Conservation (phyloP, 345 rosid species). For the Arabidopsis arenosa region DNA sequence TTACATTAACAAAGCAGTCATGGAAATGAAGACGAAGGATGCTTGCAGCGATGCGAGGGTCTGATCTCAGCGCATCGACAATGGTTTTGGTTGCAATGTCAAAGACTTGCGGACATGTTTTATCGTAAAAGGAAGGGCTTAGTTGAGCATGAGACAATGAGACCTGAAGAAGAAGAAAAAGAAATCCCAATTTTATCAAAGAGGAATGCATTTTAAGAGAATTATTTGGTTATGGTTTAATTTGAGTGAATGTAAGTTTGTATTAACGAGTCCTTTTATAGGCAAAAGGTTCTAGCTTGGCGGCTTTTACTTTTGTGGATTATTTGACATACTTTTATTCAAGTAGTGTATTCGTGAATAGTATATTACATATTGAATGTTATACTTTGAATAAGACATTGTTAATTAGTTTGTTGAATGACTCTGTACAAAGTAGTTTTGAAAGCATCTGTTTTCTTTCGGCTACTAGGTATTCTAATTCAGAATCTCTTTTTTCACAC, state of each 20-base stretch:
- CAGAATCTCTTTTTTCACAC: neutral
- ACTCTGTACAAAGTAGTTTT: neutral
- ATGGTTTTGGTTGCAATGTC: constrained; percentile 49
- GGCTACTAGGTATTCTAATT: neutral
- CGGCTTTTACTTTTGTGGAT: constrained; percentile 4
- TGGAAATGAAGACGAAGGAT: constrained; percentile 63
- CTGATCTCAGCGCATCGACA: constrained; percentile 40
- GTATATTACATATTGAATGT: neutral
- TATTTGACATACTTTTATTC: neutral
- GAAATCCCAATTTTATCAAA: constrained; percentile 10
- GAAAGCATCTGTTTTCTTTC: neutral
- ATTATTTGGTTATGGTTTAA: constrained; percentile 10
- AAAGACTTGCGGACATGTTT: constrained; percentile 62
- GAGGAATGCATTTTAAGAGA: constrained; percentile 25
- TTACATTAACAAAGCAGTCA: constrained; percentile 61
- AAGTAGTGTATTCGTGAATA: neutral
- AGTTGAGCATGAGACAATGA: constrained; percentile 32
- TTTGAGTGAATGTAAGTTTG: constrained; percentile 20
- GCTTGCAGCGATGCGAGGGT: constrained; percentile 58
- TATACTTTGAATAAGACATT: neutral
- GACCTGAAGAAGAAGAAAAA: constrained; percentile 18
- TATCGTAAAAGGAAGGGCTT: constrained; percentile 56
- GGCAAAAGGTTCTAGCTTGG: neutral
- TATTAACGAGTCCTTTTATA: constrained; percentile 28
- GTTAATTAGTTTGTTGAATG: too few species aligned